phyloP scores from a whole-genome alignment of 768 basidiomycete species.

The Myochromella boudieri region DNA sequence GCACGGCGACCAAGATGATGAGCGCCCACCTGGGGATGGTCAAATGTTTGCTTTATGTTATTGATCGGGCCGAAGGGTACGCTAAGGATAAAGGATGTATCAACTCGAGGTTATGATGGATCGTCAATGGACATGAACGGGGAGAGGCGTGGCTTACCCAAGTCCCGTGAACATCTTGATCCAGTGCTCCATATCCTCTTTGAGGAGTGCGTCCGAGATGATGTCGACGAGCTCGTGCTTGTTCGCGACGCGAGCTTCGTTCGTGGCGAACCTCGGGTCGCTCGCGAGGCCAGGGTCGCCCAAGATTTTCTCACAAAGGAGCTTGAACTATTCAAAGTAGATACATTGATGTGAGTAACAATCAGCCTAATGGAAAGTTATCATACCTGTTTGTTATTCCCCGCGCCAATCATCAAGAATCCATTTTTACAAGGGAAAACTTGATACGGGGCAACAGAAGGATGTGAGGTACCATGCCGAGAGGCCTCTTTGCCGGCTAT shows the following conservation, averaged over 20 bases:
- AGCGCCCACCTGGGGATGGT: conserved; percentile 67
- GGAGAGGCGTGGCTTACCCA: conserved; percentile 60
- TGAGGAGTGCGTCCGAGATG: conserved; percentile 61
- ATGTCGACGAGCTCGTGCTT: conserved; percentile 66
- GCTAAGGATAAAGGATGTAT: conserved; percentile 32
- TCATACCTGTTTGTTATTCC: conserved; percentile 80
- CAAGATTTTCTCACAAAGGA: conserved; percentile 65
- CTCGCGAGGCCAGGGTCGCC: conserved; percentile 54
- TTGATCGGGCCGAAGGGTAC: conserved; percentile 93
- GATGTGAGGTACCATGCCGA: conserved; percentile 90
- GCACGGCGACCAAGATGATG: no score
- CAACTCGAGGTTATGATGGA: neutral
- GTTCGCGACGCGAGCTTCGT: conserved; percentile 74
- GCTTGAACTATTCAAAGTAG: conserved; percentile 59
- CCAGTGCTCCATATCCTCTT: conserved; percentile 71
- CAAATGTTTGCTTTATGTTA: conserved; percentile 85
- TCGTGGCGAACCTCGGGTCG: conserved; percentile 69
- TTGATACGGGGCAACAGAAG: conserved; percentile 93
- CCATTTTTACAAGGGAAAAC: conserved; percentile 86
- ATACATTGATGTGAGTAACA: neutral
- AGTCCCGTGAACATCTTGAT: conserved; percentile 70
- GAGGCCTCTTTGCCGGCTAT: conserved; percentile 81
- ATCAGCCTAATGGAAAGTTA: neutral
- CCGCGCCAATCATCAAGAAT: conserved; percentile 92
- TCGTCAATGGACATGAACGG: no score